Percentiles rank a stretch among this genome's conserved stretches.
phyloP scores from a whole-genome alignment of 805 yeast genomes.

The Pichia paraexigua region DNA sequence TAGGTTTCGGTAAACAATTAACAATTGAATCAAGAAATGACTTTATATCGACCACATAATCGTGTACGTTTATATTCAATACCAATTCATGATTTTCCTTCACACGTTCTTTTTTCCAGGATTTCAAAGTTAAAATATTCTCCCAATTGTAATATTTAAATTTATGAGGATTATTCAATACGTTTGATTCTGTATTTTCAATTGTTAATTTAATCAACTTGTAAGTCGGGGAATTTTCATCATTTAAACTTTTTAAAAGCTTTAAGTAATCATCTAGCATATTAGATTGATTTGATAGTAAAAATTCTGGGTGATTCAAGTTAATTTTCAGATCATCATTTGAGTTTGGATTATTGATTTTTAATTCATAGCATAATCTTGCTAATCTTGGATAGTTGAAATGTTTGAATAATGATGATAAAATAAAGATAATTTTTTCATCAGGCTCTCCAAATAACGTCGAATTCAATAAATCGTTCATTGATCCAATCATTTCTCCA shows the following conservation, averaged over 20 bases:
- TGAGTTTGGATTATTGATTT: constrained; percentile 31
- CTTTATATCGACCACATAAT: constrained; percentile 13
- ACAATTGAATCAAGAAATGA: constrained; percentile 18
- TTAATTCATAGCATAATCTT: constrained; percentile 53
- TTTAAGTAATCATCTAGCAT: constrained; percentile 17
- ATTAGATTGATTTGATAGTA: constrained; percentile 27
- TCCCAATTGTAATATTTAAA: constrained; percentile 5
- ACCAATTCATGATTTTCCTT: not conserved
- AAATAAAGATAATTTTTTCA: constrained; percentile 39
- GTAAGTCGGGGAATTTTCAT: constrained; percentile 10
- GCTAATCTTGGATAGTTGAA: constrained; percentile 43
- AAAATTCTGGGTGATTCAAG: constrained; percentile 13
- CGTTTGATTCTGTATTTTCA: not conserved
- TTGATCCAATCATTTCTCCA: constrained; percentile 15
- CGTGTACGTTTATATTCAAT: constrained; percentile 13
- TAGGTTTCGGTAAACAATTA: constrained; percentile 31
- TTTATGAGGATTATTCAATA: not conserved
- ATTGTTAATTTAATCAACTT: constrained; percentile 6
- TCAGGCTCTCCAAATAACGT: constrained; percentile 65
- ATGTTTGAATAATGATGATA: constrained; percentile 44
- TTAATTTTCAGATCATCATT: constrained; percentile 21
- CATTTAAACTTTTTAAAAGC: constrained; percentile 15
- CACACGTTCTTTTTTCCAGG: constrained; percentile 17
- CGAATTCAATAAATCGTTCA: constrained; percentile 61
- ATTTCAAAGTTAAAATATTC: constrained; percentile 9